Conservation (phyloP, 768 basidiomycete genomes). For the Coprinopsis cinerea region DNA sequence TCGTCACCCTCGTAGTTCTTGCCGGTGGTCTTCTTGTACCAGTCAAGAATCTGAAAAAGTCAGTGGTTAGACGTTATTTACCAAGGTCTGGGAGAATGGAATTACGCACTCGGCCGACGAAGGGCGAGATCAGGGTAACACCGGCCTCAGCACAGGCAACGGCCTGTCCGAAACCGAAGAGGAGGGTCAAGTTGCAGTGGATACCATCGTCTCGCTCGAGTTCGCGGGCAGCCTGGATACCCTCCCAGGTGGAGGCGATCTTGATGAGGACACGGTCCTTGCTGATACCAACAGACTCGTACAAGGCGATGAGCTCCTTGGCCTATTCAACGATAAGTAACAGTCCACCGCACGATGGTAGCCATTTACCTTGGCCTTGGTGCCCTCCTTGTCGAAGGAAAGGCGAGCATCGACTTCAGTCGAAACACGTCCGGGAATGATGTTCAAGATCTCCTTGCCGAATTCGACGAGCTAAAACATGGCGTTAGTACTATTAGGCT, state of each 20-base stretch:
- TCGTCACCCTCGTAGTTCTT: conserved; percentile 85
- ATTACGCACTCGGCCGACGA: conserved; percentile 87
- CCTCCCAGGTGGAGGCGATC: conserved; percentile 99
- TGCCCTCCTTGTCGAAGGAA: conserved; percentile 91
- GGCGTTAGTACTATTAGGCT: not conserved
- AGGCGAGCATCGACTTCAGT: conserved; percentile 98
- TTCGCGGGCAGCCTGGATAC: conserved; percentile 97
- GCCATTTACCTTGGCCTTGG: conserved; percentile 69
- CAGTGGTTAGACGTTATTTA: too few species aligned
- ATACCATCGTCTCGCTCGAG: conserved; percentile 90
- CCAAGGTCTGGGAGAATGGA: conserved; percentile 10
- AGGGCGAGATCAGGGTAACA: conserved; percentile 98
- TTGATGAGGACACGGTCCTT: conserved; percentile 97
- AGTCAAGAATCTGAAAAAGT: conserved; percentile 81
- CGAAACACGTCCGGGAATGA: conserved; percentile 98
- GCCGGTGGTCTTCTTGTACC: conserved; percentile 93
- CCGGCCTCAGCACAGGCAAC: conserved; percentile 98
- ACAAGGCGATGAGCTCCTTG: conserved; percentile 86
- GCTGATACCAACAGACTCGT: conserved; percentile 88
- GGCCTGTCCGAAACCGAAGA: conserved; percentile 98
- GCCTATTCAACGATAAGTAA: conserved; percentile 36
- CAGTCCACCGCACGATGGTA: not conserved
- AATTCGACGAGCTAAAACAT: conserved; percentile 84
- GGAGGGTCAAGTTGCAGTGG: conserved; percentile 98
- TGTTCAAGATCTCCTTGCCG: conserved; percentile 88